Base-by-base conservation (phyloP, 305 asterid genomes). In the Plantago lanceolata region DNA sequence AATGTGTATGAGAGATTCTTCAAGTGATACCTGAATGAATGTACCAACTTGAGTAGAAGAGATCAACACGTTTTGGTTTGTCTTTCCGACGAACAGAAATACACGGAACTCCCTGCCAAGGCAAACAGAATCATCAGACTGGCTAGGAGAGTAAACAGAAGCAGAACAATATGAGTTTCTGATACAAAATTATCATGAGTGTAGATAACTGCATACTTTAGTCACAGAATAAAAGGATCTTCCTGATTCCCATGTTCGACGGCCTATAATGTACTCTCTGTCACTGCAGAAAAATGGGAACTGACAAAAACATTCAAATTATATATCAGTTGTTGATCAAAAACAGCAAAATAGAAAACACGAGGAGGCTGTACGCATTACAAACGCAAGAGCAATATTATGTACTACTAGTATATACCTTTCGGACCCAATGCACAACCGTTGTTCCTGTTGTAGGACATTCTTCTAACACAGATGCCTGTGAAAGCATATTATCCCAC, bases 251-350 rank as follows among this genome's bases (percentile, higher is more conserved):
- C 98, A 92, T 64, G 87, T 89, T 68, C 98, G 84, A 44, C 97
- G 97, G 18, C 87, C 96, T 60, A 87, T 87, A 67, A 83, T 81
- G 76, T 92, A 92, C 69, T 92, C 98, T 66, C 98, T 79, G 67
- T 92, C 89, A 58, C 97, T 92, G 80, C 98, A 91, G 83, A 91
- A 86, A 71, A 91, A 88, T 0, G 98, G 98, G 73, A 91, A 91
- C 96, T 91, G 87, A 66, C 58, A 17, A 70, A 50, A 67, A 59
- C 57, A 35, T 19, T 28, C 40, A 48, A 54, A 48, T n/a, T n/a
- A n/a, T n/a, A n/a, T 24, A 44, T 73, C 59, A 57, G 16, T 53
- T 26, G 28, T 15, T 17, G 21, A 3, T 19, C 51, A 64, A 33
- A 33, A 33, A 33, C 40, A 33, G 11, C 37, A 31, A 31, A 31